Conservation (phyloP, 2,329 filamentous ascomycete species). For the Colletotrichum tofieldiae region DNA sequence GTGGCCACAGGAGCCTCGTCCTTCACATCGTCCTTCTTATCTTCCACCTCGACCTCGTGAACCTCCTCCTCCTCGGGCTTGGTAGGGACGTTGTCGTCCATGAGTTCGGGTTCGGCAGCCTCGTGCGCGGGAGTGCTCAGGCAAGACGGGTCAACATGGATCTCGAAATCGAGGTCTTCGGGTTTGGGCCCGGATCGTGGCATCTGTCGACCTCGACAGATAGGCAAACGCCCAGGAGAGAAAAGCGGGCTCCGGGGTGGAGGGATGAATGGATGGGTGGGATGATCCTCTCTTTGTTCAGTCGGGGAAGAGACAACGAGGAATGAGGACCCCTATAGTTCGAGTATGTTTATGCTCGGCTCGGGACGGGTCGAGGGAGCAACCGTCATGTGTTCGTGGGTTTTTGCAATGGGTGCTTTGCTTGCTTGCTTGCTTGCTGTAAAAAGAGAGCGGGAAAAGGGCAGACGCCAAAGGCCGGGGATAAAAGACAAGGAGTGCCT, state of each 20-base stretch:
- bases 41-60: constrained; percentile 43
- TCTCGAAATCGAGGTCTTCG: constrained; percentile 62
- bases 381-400: constrained; percentile 13
- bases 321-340: constrained; percentile 23
- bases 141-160: constrained; percentile 64
- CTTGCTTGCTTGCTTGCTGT: background rate
- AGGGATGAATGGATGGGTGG: background rate
- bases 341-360: constrained; percentile 30
- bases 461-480: background rate
- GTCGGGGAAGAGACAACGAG: background rate
- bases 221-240: background rate
- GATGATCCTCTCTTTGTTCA: constrained; percentile 12
- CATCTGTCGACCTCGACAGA: constrained; percentile 27
- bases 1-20: background rate
- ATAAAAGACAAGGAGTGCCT: constrained; percentile 9
- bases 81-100: constrained; percentile 44
- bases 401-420: background rate
- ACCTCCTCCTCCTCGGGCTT: constrained; percentile 43
- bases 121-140: constrained; percentile 60
- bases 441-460: background rate
- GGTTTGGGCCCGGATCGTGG: constrained; percentile 42
- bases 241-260: constrained; percentile 34
- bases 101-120: constrained; percentile 17
- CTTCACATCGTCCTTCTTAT: constrained; percentile 2
- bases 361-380: constrained; percentile 42